phyloP scores from a whole-genome alignment of 768 basidiomycete species.

The Coprinopsis marcescibilis region DNA sequence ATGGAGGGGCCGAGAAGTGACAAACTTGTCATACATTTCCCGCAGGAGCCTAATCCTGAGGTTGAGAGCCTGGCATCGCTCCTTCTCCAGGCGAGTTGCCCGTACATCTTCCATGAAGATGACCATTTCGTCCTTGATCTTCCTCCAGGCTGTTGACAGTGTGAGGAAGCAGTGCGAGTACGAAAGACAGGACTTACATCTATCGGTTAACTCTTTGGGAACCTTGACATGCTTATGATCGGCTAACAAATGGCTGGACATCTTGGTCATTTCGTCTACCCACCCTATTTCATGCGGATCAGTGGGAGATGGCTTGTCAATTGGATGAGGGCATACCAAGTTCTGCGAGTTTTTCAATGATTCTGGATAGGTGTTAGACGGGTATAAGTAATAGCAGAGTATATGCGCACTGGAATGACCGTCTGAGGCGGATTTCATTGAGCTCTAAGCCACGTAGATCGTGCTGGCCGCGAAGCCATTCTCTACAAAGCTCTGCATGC shows the following conservation, averaged over 20 bases:
- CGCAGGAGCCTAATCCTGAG: slow-evolving; percentile 9
- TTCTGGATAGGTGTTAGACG: slow-evolving; percentile 25
- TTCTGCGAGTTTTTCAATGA: slow-evolving; percentile 36
- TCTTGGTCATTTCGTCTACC: slow-evolving; percentile 37
- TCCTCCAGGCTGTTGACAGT: slow-evolving; percentile 57
- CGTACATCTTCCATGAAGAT: slow-evolving; percentile 43
- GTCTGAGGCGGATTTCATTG: slow-evolving; percentile 29
- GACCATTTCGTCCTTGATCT: slow-evolving; percentile 39
- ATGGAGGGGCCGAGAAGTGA: slow-evolving; percentile 13
- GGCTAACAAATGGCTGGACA: slow-evolving; percentile 33
- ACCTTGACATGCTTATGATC: slow-evolving; percentile 42
- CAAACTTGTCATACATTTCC: slow-evolving; percentile 14
- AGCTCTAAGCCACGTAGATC: slow-evolving; percentile 37
- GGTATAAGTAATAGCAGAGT: slow-evolving; percentile 11
- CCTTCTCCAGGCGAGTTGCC: slow-evolving; percentile 36
- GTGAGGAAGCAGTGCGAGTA: too few species aligned
- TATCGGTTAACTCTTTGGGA: slow-evolving; percentile 42
- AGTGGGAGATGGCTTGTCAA: too few species aligned
- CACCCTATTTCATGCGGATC: too few species aligned
- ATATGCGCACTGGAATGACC: slow-evolving; percentile 39
- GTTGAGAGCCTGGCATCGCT: slow-evolving; percentile 32
- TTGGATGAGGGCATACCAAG: too few species aligned
- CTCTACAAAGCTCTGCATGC: slow-evolving; percentile 36
- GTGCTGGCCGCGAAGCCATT: slow-evolving; percentile 32
- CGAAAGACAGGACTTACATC: too few species aligned